phyloP scores from a whole-genome alignment of 2,329 filamentous ascomycete species.

The Colletotrichum endophyticum region DNA sequence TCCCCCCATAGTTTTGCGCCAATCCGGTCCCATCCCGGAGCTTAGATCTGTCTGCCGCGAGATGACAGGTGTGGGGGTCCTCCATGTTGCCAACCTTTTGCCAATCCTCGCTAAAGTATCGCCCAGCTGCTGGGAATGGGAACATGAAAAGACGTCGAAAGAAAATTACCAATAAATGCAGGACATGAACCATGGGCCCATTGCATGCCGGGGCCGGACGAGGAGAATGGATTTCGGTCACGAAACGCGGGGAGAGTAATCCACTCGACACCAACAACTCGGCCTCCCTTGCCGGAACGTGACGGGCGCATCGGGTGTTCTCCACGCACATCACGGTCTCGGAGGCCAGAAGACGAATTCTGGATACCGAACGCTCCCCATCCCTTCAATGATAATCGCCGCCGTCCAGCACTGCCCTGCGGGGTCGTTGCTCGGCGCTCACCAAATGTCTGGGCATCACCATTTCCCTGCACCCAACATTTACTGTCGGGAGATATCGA shows the following conservation, averaged over 20 bases:
- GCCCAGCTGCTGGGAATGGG: neutral
- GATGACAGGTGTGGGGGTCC: constrained; percentile 19
- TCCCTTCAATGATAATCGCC: neutral
- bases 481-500: neutral
- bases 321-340: neutral
- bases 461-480: neutral
- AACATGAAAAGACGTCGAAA: neutral
- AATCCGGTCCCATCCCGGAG: constrained; percentile 16
- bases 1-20: constrained; percentile 7
- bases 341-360: constrained; percentile 11
- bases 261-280: neutral
- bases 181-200: constrained; percentile 1
- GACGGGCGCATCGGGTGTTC: neutral
- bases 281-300: neutral
- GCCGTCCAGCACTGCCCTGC: constrained; percentile 17
- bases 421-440: constrained; percentile 15
- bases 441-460: constrained; percentile 7
- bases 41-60: constrained; percentile 21
- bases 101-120: neutral
- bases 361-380: constrained; percentile 8
- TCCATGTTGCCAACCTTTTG: constrained; percentile 1
- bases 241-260: constrained; percentile 1
- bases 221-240: constrained; percentile 3
- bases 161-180: neutral
- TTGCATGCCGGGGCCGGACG: neutral